Percentiles rank a stretch among this genome's conserved stretches.
Evolutionary conservation across 768 basidiomycete genomes (phyloP).

Genomic region (Serendipita vermifera): DNA sequence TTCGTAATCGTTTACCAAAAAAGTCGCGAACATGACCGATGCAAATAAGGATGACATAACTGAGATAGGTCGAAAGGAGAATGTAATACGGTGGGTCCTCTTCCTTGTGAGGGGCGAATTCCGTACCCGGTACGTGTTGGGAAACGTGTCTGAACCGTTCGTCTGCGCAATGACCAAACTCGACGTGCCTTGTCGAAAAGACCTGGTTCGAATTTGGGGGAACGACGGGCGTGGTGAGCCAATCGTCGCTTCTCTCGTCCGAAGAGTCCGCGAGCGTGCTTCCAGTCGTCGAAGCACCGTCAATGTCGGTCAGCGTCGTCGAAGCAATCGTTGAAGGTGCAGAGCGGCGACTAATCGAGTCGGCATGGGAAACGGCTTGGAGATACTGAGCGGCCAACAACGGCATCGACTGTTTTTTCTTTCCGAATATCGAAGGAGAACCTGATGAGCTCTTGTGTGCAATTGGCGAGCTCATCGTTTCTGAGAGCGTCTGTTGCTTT

Average conservation of each 20-base stretch:
- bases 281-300: neutral
- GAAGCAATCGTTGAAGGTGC: slow-evolving; percentile 45
- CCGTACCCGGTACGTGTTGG: slow-evolving; percentile 37
- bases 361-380: slow-evolving; percentile 47
- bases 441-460: slow-evolving; percentile 42
- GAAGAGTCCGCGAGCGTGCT: neutral
- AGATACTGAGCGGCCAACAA: slow-evolving; percentile 45
- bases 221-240: slow-evolving; percentile 39
- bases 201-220: slow-evolving; percentile 73
- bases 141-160: slow-evolving; percentile 58
- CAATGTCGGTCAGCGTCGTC: slow-evolving; percentile 23
- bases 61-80: slow-evolving; percentile 80
- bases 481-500: too few relatives aligned
- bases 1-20: slow-evolving; percentile 70
- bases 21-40: slow-evolving; percentile 93
- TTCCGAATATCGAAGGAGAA: slow-evolving; percentile 45
- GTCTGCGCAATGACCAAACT: slow-evolving; percentile 85
- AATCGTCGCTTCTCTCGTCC: slow-evolving; percentile 6
- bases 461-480: slow-evolving; percentile 47
- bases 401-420: slow-evolving; percentile 29
- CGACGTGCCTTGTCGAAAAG: slow-evolving; percentile 68
- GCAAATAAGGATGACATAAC: slow-evolving; percentile 83
- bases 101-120: slow-evolving; percentile 44
- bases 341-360: slow-evolving; percentile 59
- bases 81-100: slow-evolving; percentile 90